Evolutionary conservation across 805 yeast genomes (phyloP).

Genomic region (Priceomyces medius): DNA sequence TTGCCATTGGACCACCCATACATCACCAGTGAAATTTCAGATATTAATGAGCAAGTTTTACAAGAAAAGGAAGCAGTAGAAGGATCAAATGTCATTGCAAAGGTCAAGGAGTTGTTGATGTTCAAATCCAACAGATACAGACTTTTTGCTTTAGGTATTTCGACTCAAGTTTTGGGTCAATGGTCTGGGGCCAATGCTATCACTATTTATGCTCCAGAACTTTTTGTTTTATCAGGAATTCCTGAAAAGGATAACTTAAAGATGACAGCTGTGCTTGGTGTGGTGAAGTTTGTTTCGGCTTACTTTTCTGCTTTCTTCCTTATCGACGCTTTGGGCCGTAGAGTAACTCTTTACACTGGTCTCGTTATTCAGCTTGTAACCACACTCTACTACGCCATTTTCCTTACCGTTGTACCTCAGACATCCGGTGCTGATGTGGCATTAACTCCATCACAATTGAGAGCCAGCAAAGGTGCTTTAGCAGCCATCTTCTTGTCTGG

Average conservation of each 20-base stretch:
- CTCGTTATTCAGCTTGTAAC: constrained; percentile 43
- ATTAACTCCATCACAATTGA: constrained; percentile 28
- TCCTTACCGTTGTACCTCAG: constrained; percentile 44
- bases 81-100: constrained; percentile 18
- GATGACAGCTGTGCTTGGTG: constrained; percentile 54
- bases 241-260: constrained; percentile 40
- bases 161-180: constrained; percentile 50
- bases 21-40: constrained; percentile 49
- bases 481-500: constrained; percentile 52
- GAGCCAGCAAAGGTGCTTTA: constrained; percentile 48
- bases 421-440: constrained; percentile 31
- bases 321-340: constrained; percentile 54
- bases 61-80: constrained; percentile 30
- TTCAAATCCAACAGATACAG: constrained; percentile 46
- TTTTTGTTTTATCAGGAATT: constrained; percentile 49
- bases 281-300: constrained; percentile 51
- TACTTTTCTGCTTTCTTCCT: constrained; percentile 52
- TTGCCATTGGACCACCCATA: constrained; percentile 49
- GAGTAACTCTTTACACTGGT: constrained; percentile 50
- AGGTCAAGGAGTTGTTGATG: constrained; percentile 32
- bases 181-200: constrained; percentile 62
- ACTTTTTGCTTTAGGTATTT: constrained; percentile 39
- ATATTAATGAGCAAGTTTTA: constrained; percentile 47
- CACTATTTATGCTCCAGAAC: constrained; percentile 56
- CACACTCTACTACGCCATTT: constrained; percentile 47